Evolutionary conservation across 805 yeast species (phyloP).

Genomic region (Suhomyces sp.): DNA sequence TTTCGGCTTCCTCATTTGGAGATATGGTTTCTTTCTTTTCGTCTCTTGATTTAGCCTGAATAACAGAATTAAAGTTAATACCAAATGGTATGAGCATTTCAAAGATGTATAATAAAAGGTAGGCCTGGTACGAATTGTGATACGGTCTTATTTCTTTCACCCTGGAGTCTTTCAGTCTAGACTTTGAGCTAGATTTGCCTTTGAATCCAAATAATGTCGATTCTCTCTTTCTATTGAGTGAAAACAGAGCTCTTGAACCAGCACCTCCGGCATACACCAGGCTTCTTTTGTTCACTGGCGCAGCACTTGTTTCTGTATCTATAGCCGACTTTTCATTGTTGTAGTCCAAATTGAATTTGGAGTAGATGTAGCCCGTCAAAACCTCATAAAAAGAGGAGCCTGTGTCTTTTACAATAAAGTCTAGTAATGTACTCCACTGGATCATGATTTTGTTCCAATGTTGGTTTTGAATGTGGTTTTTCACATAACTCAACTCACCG

Average conservation of each 20-base stretch:
- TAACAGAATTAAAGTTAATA: conserved; percentile 26
- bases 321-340: conserved; percentile 2
- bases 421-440: conserved; percentile 29
- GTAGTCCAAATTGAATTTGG: conserved; percentile 22
- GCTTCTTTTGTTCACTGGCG: not conserved
- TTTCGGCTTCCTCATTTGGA: conserved; percentile 9
- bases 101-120: conserved; percentile 27
- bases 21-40: conserved; percentile 4
- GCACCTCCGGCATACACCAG: not conserved
- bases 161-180: conserved; percentile 15
- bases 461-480: conserved; percentile 29
- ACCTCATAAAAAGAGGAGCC: conserved; percentile 39
- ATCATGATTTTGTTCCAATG: conserved; percentile 28
- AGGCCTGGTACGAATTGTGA: conserved; percentile 34
- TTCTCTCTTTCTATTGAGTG: conserved; percentile 18
- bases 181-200: conserved; percentile 15
- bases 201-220: conserved; percentile 27
- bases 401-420: conserved; percentile 32
- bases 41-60: conserved; percentile 6
- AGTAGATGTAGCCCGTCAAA: conserved; percentile 27
- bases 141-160: conserved; percentile 23
- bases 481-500: conserved; percentile 16
- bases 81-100: conserved; percentile 36
- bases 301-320: not conserved
- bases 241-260: conserved; percentile 1